Percentiles rank a stretch among this genome's conserved stretches.
Conservation (phyloP, 163 green algal species). For the Volvox carteri region DNA sequence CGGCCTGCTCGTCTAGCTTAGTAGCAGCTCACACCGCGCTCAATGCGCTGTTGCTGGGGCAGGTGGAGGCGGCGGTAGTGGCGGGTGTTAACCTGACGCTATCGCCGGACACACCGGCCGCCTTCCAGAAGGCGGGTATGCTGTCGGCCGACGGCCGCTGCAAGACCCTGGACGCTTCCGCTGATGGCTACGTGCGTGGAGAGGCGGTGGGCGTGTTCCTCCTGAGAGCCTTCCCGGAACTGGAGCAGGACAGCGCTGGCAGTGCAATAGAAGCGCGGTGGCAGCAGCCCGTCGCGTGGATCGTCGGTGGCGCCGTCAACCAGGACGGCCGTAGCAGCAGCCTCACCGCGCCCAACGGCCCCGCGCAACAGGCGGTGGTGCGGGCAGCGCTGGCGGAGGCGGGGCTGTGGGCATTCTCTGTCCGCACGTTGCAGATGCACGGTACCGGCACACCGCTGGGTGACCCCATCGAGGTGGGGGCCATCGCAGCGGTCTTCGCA, state of each 20-base stretch:
- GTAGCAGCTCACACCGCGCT: constrained; percentile 71
- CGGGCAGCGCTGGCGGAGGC: constrained; percentile 56
- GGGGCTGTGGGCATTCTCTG: background rate
- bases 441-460: constrained; percentile 82
- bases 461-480: constrained; percentile 91
- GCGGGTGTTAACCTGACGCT: constrained; percentile 75
- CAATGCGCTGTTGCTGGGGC: constrained; percentile 24
- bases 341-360: constrained; percentile 87
- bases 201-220: constrained; percentile 78
- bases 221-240: constrained; percentile 25
- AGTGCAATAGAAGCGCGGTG: too few relatives aligned
- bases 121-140: constrained; percentile 81
- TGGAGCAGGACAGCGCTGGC: too few relatives aligned
- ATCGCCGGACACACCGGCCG: constrained; percentile 69
- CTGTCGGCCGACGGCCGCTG: constrained; percentile 88
- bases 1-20: constrained; percentile 90
- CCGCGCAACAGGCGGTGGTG: constrained; percentile 71
- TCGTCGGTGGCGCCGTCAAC: constrained; percentile 82
- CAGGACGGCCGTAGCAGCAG: constrained; percentile 91
- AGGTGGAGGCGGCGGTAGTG: constrained; percentile 60
- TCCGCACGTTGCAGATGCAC: constrained; percentile 58
- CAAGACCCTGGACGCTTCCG: constrained; percentile 90
- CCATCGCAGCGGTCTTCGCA: constrained; percentile 72
- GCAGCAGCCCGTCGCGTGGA: constrained; percentile 9
- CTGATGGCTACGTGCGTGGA: constrained; percentile 86